A percentile compares a stretch with the other conserved stretches of the same genome.
Evolutionary conservation across 2,329 filamentous ascomycete genomes (phyloP).

Genomic region (Pleurostoma richardsiae): DNA sequence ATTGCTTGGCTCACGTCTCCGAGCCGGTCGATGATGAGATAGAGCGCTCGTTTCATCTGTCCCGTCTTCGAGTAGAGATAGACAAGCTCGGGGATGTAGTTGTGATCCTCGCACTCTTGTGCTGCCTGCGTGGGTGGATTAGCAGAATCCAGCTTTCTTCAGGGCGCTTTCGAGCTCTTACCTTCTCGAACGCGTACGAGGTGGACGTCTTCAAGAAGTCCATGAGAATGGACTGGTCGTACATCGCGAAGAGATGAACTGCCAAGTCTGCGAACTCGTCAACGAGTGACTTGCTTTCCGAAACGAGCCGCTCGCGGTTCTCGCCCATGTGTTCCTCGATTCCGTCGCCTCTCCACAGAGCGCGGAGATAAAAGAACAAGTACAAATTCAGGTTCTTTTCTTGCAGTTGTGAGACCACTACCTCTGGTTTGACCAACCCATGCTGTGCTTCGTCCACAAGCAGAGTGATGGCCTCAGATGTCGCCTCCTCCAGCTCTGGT

Average conservation of each 20-base stretch:
- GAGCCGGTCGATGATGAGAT: conserved; percentile 89
- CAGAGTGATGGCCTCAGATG: conserved; percentile 76
- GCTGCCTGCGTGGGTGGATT: conserved; percentile 41
- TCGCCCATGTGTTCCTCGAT: conserved; percentile 49
- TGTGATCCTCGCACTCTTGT: conserved; percentile 72
- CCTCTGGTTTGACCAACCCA: conserved; percentile 72
- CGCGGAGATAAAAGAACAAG: conserved; percentile 86
- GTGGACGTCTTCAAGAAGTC: conserved; percentile 81
- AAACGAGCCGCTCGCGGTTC: conserved; percentile 49
- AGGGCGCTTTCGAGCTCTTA: conserved; percentile 14
- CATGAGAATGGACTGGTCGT: conserved; percentile 76
- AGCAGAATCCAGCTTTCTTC: no score
- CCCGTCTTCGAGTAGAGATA: conserved; percentile 94
- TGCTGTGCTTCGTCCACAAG: conserved; percentile 89
- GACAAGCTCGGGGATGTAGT: conserved; percentile 89
- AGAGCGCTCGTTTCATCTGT: conserved; percentile 85
- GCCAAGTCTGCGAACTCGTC: conserved; percentile 85
- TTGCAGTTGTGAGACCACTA: conserved; percentile 75
- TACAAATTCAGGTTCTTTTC: conserved; percentile 65
- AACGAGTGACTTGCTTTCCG: conserved; percentile 64
- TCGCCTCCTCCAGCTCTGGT: conserved; percentile 71
- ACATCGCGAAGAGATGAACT: conserved; percentile 79
- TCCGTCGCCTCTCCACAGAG: conserved; percentile 75
- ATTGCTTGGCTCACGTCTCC: conserved; percentile 90
- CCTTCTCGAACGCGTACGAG: conserved; percentile 80